These are phyloP conservation scores for Colletotrichum sp. DNA, from an alignment of 2,329 filamentous ascomycete species.

Conservation along the genomic window DNA sequence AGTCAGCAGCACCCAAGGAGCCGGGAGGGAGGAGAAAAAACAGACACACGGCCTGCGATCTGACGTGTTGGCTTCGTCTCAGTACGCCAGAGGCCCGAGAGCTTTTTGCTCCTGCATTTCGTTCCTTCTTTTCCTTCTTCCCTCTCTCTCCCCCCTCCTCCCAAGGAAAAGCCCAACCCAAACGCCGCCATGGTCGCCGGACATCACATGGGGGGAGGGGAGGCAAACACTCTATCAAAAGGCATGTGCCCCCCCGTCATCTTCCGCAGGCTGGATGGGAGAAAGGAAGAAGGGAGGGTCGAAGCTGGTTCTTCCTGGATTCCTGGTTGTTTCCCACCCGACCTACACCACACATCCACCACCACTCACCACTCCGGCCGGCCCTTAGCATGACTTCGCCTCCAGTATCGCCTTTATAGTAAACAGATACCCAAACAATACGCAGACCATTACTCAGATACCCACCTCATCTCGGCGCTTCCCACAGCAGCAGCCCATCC, in stretches of 20 bases:
- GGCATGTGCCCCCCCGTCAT: conserved; percentile 15
- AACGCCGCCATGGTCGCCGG: conserved; percentile 17
- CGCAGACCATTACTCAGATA: neutral
- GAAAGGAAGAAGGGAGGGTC: neutral
- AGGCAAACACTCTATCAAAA: conserved; percentile 13
- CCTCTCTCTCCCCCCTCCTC: neutral
- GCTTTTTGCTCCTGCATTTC: conserved; percentile 8
- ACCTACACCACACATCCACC: neutral
- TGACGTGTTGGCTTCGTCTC: conserved; percentile 16
- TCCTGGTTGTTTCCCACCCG: neutral
- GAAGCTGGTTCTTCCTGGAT: conserved; percentile 1
- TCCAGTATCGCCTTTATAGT: neutral
- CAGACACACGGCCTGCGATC: conserved; percentile 5
- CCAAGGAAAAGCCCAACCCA: neutral
- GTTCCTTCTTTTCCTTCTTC: neutral
- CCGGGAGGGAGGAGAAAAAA: neutral
- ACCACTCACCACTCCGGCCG: neutral
- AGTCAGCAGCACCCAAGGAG: neutral
- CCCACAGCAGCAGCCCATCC: neutral
- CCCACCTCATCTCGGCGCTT: neutral
- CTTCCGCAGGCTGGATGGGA: neutral
- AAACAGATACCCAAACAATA: neutral
- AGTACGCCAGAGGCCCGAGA: conserved; percentile 3
- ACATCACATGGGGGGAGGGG: conserved; percentile 5
- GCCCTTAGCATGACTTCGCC: neutral